Evolutionary conservation across 768 basidiomycete genomes (phyloP).

Genomic region (Chlorophyllum brunneum): DNA sequence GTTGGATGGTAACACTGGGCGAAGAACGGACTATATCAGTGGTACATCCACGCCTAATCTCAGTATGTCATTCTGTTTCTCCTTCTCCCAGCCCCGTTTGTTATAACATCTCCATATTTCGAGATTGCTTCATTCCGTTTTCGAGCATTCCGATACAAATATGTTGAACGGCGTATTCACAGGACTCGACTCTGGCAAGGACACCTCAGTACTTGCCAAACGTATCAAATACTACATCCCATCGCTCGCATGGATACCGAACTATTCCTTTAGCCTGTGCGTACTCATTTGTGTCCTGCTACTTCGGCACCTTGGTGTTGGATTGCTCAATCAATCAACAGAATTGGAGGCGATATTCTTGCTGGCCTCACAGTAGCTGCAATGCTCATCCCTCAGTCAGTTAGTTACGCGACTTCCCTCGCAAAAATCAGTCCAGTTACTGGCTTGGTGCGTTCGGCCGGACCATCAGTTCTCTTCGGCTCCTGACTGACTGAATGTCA

Average conservation of each 20-base stretch:
- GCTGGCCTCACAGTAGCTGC: conserved; percentile 85
- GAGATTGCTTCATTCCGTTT: neutral
- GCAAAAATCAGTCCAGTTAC: conserved; percentile 83
- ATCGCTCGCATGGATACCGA: conserved; percentile 74
- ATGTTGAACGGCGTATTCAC: neutral
- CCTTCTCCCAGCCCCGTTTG: no score
- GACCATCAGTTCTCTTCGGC: neutral
- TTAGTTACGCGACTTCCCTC: conserved; percentile 87
- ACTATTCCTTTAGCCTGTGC: conserved; percentile 65
- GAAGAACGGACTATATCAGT: conserved; percentile 20
- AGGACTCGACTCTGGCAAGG: conserved; percentile 16
- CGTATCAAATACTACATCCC: conserved; percentile 74
- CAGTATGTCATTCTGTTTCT: conserved; percentile 19
- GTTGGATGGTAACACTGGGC: conserved; percentile 25
- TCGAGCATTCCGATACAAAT: neutral
- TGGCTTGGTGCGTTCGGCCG: conserved; percentile 60
- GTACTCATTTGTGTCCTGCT: conserved; percentile 23
- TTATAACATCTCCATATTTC: neutral
- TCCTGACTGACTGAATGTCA: neutral
- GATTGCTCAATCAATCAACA: conserved; percentile 12
- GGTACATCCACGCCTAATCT: conserved; percentile 20
- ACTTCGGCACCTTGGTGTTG: neutral
- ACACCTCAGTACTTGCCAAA: conserved; percentile 35
- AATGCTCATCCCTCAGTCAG: conserved; percentile 82
- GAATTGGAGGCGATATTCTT: conserved; percentile 57